These are phyloP conservation scores for Bothriochloa decipiens DNA, from an alignment of 176 grass and related monocot species.

Conservation along the genomic window DNA sequence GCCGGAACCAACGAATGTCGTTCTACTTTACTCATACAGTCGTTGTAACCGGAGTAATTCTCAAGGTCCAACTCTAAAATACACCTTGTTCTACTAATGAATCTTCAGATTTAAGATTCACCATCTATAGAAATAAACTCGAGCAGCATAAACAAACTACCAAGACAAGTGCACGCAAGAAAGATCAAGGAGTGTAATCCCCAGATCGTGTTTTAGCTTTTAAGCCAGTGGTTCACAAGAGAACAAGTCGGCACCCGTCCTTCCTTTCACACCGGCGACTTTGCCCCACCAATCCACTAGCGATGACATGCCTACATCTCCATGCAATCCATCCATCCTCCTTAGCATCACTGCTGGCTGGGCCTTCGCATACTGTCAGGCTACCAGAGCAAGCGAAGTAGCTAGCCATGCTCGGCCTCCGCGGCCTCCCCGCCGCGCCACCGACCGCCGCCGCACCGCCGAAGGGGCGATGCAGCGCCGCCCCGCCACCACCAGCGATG, in stretches of 20 bases:
- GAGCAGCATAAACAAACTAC: neutral
- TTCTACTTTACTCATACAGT: no score
- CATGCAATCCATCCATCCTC: neutral
- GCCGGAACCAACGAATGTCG: no score
- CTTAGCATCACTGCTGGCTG: neutral
- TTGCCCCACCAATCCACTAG: neutral
- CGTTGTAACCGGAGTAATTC: no score
- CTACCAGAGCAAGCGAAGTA: neutral
- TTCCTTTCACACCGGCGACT: neutral
- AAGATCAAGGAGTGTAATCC: neutral
- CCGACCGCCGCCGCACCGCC: constrained; percentile 11
- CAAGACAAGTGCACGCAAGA: neutral
- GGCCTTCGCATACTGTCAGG: neutral
- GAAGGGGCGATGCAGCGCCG: neutral
- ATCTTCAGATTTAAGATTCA: neutral
- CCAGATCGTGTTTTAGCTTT: neutral
- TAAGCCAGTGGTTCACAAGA: constrained; percentile 39
- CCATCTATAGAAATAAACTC: no score
- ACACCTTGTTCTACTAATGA: neutral
- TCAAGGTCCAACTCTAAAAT: neutral
- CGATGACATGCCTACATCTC: neutral
- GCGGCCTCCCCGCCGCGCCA: constrained; percentile 29
- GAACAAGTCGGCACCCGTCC: constrained; percentile 28
- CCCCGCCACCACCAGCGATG: constrained; percentile 33
- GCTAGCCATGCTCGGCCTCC: constrained; percentile 41